A percentile compares a stretch with the other conserved stretches of the same genome.
These are phyloP conservation scores for Mariannaea sp. DNA, from an alignment of 2,329 filamentous ascomycete genomes.

Conservation along the genomic window DNA sequence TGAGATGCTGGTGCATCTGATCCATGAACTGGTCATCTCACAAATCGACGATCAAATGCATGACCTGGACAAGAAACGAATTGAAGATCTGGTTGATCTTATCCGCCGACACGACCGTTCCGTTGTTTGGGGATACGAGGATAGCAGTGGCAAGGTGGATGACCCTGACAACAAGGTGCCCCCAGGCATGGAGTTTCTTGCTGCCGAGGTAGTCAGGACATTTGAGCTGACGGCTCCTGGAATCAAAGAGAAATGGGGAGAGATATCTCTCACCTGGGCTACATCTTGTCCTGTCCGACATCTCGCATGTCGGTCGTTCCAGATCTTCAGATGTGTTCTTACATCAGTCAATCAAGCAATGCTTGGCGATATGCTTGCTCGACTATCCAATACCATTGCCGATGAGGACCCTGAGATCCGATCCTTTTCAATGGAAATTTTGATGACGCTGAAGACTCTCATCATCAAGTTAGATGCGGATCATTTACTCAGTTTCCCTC, in stretches of 20 bases:
- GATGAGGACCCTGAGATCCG: slow-evolving; percentile 94
- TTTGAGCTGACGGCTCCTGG: slow-evolving; percentile 84
- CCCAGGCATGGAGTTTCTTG: slow-evolving; percentile 82
- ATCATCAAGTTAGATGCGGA: slow-evolving; percentile 82
- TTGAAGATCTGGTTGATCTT: slow-evolving; percentile 86
- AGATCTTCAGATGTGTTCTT: slow-evolving; percentile 92
- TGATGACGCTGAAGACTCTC: slow-evolving; percentile 90
- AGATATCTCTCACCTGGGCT: slow-evolving; percentile 90
- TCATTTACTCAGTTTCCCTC: slow-evolving; percentile 85
- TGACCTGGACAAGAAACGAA: slow-evolving; percentile 66
- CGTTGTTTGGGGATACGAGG: slow-evolving; percentile 93
- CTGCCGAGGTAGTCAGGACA: slow-evolving; percentile 79
- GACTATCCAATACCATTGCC: slow-evolving; percentile 94
- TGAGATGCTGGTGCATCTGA: slow-evolving; percentile 96
- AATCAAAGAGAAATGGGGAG: slow-evolving; percentile 89
- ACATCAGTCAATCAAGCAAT: slow-evolving; percentile 90
- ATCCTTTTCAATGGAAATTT: slow-evolving; percentile 96
- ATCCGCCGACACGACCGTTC: slow-evolving; percentile 82
- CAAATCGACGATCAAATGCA: slow-evolving; percentile 72
- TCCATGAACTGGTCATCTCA: slow-evolving; percentile 90
- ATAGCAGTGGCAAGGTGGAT: slow-evolving; percentile 80
- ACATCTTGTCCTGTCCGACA: slow-evolving; percentile 96
- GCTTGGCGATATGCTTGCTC: slow-evolving; percentile 94
- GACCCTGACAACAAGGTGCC: slow-evolving; percentile 81
- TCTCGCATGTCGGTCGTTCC: slow-evolving; percentile 94